Conservation (phyloP, 495 filamentous ascomycete genomes). For the Aspergillus hancockii region DNA sequence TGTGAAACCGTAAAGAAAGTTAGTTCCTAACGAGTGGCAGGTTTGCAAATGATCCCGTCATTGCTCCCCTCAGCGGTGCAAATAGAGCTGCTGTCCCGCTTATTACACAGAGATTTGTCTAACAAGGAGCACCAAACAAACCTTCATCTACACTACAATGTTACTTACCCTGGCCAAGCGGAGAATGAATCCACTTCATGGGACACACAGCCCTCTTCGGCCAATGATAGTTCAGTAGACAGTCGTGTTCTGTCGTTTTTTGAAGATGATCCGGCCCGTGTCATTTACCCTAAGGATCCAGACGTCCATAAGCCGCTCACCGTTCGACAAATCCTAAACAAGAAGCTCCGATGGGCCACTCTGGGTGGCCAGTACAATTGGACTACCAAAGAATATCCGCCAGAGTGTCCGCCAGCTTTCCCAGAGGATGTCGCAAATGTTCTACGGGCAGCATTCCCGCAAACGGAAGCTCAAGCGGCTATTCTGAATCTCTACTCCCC, state of each 20-base stretch:
- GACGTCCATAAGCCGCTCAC: slow-evolving; percentile 67
- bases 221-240: neutral
- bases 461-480: slow-evolving; percentile 76
- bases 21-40: slow-evolving; percentile 45
- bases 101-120: slow-evolving; percentile 81
- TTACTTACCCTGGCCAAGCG: slow-evolving; percentile 61
- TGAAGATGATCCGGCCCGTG: slow-evolving; percentile 34
- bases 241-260: slow-evolving; percentile 49
- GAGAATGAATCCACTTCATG: neutral
- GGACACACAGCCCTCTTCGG: neutral
- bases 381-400: slow-evolving; percentile 79
- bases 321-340: slow-evolving; percentile 63
- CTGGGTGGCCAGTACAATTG: slow-evolving; percentile 94
- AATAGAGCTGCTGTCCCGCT: slow-evolving; percentile 59
- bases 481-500: slow-evolving; percentile 91
- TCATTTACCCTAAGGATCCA: slow-evolving; percentile 64
- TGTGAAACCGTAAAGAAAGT: slow-evolving; percentile 10
- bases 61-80: slow-evolving; percentile 71
- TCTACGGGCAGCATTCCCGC: slow-evolving; percentile 65
- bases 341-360: slow-evolving; percentile 88
- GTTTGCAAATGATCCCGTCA: slow-evolving; percentile 71
- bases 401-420: slow-evolving; percentile 64
- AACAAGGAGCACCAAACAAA: slow-evolving; percentile 78
- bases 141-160: slow-evolving; percentile 76
- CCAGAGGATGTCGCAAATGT: slow-evolving; percentile 69